These are phyloP conservation scores for Neonectria magnoliae DNA, from an alignment of 2,329 filamentous ascomycete species.

Conservation along the genomic window DNA sequence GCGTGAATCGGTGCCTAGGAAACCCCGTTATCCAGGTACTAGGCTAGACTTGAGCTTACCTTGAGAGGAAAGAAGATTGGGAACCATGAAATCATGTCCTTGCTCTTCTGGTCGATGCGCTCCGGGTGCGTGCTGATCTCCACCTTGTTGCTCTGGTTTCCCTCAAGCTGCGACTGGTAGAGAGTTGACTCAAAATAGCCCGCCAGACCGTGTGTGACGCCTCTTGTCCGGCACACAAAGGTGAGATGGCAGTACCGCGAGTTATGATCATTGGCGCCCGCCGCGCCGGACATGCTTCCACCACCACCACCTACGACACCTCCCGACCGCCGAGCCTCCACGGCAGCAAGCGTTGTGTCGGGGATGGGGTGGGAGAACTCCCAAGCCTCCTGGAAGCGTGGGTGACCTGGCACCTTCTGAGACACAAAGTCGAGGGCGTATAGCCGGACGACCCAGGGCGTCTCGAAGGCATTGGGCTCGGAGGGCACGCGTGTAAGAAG, in stretches of 20 bases:
- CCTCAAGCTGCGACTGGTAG: slow-evolving; percentile 67
- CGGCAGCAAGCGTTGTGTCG: slow-evolving; percentile 62
- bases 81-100: slow-evolving; percentile 99
- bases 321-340: slow-evolving; percentile 69
- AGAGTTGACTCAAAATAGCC: slow-evolving; percentile 98
- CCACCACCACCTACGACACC: slow-evolving; percentile 73
- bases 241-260: slow-evolving; percentile 79
- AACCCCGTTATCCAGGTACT: too few species aligned
- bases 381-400: slow-evolving; percentile 80
- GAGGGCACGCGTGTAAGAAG: slow-evolving; percentile 69
- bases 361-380: slow-evolving; percentile 82
- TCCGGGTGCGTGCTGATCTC: slow-evolving; percentile 94
- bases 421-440: slow-evolving; percentile 90
- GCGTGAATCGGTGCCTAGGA: background rate
- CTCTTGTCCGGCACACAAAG: slow-evolving; percentile 81
- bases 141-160: slow-evolving; percentile 62
- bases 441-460: slow-evolving; percentile 93
- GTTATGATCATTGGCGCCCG: slow-evolving; percentile 92
- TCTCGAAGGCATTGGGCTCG: slow-evolving; percentile 82
- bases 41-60: slow-evolving; percentile 59
- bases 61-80: slow-evolving; percentile 97
- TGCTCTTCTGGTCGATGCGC: slow-evolving; percentile 90
- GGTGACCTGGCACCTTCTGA: slow-evolving; percentile 65
- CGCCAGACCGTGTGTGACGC: slow-evolving; percentile 88
- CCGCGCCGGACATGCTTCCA: slow-evolving; percentile 77